Conservation (phyloP, 2,329 filamentous ascomycete species). For the Penicillium aurantiogriseum region DNA sequence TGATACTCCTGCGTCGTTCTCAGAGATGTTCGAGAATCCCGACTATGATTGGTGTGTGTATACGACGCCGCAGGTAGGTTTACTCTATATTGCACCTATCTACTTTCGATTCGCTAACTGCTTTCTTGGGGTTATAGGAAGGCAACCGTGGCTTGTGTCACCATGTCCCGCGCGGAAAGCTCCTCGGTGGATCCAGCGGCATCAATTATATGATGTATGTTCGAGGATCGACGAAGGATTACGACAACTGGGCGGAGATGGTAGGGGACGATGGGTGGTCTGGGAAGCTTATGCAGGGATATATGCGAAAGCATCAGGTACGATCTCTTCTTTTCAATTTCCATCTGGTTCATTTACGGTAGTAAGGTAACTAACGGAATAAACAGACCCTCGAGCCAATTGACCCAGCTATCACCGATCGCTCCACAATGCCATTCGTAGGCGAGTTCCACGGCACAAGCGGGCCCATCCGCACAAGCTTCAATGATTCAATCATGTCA, state of each 20-base stretch:
- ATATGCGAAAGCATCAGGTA: slow-evolving; percentile 27
- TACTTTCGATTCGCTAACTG: background rate
- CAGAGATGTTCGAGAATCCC: slow-evolving; percentile 27
- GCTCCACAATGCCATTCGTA: slow-evolving; percentile 17
- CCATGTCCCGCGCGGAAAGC: slow-evolving; percentile 32
- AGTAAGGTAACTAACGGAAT: background rate
- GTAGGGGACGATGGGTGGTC: slow-evolving; percentile 32
- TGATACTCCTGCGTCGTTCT: slow-evolving; percentile 27
- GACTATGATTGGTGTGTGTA: slow-evolving; percentile 40
- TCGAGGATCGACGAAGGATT: slow-evolving; percentile 29
- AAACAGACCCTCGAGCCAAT: slow-evolving; percentile 32
- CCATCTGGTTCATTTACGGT: background rate
- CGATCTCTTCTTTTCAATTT: background rate
- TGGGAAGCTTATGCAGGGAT: slow-evolving; percentile 17
- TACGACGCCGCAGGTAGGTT: slow-evolving; percentile 27
- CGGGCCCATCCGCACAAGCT: slow-evolving; percentile 16
- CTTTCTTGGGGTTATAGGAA: slow-evolving; percentile 14
- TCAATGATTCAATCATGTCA: slow-evolving; percentile 15
- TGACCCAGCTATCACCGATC: slow-evolving; percentile 20
- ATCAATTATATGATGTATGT: slow-evolving; percentile 48
- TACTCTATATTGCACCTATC: background rate
- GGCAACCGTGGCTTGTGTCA: slow-evolving; percentile 18
- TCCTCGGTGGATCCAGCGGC: slow-evolving; percentile 35
- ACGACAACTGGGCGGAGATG: slow-evolving; percentile 35
- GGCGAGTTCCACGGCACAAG: slow-evolving; percentile 17